Conservation (phyloP, 306 rosid species). For the Gleditsia sinensis region DNA sequence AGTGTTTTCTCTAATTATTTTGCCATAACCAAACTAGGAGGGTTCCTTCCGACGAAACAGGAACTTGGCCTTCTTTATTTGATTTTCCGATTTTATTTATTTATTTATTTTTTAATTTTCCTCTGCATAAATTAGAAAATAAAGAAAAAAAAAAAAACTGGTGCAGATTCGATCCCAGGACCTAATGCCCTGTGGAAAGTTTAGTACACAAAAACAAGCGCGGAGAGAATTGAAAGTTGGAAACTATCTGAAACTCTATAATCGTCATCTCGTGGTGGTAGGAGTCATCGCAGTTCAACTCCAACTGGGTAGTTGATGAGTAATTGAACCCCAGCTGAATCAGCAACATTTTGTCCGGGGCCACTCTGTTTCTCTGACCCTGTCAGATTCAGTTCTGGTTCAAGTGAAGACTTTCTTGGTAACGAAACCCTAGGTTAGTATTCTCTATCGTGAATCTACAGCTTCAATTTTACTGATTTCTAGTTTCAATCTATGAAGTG, state of each 20-base stretch:
- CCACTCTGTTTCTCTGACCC: conserved; percentile 2
- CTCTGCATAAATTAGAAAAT: too few relatives aligned
- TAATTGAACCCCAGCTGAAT: conserved; percentile 43
- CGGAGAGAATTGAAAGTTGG: background rate
- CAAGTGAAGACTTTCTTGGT: conserved; percentile 14
- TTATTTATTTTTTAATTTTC: too few relatives aligned
- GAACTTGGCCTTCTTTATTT: background rate
- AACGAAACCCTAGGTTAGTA: conserved; percentile 60
- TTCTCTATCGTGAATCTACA: background rate
- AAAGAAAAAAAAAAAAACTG: background rate
- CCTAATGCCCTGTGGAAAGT: conserved; percentile 42
- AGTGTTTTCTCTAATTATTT: background rate
- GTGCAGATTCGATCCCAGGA: background rate
- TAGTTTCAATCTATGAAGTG: background rate
- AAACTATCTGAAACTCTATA: conserved; percentile 1
- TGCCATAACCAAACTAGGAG: background rate
- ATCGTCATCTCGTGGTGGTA: background rate
- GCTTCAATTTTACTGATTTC: conserved; percentile 12
- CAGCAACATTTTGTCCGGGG: conserved; percentile 37
- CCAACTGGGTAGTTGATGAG: conserved; percentile 21
- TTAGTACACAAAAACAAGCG: conserved; percentile 44
- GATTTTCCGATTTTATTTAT: too few relatives aligned
- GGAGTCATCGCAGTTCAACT: conserved; percentile 28
- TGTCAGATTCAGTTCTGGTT: conserved; percentile 57
- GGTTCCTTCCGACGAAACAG: background rate